Conservation (phyloP, 441 rosid species). For the Pelargonium fulgidum region DNA sequence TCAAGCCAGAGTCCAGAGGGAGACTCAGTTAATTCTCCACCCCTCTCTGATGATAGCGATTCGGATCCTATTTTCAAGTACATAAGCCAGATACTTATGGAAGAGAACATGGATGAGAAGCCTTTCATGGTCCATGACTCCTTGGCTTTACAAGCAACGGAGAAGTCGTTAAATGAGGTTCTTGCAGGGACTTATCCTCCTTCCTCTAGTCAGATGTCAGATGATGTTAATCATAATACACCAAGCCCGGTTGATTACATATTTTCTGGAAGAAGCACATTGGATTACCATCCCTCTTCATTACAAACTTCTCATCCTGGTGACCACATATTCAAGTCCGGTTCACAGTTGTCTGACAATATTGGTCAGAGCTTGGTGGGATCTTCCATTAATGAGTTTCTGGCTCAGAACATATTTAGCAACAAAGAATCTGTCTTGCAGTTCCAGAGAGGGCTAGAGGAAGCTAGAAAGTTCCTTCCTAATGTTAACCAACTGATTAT, state of each 20-base stretch:
- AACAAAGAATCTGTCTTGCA: constrained; percentile 39
- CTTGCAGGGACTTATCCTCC: constrained; percentile 40
- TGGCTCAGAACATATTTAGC: constrained; percentile 33
- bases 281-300: constrained; percentile 23
- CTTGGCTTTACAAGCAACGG: constrained; percentile 57
- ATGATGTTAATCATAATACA: constrained; percentile 16
- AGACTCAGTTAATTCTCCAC: constrained; percentile 28
- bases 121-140: constrained; percentile 43
- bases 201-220: constrained; percentile 17
- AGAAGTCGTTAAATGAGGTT: constrained; percentile 55
- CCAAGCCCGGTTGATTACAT: constrained; percentile 29
- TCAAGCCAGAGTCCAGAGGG: constrained; percentile 27
- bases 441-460: constrained; percentile 49
- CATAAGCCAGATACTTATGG: constrained; percentile 61
- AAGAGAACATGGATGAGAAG: constrained; percentile 51
- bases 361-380: constrained; percentile 16
- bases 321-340: constrained; percentile 10
- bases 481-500: constrained; percentile 19
- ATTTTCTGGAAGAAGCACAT: constrained; percentile 27
- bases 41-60: constrained; percentile 39
- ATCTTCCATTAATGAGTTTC: constrained; percentile 26
- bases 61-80: constrained; percentile 49
- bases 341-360: constrained; percentile 17
- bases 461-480: constrained; percentile 53
- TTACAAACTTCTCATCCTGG: constrained; percentile 23